Evolutionary conservation across 352 stramenopile species (phyloP), one percentile per base, ranked within the genome.

Genomic region (Elongisporangium undulatum): DNA sequence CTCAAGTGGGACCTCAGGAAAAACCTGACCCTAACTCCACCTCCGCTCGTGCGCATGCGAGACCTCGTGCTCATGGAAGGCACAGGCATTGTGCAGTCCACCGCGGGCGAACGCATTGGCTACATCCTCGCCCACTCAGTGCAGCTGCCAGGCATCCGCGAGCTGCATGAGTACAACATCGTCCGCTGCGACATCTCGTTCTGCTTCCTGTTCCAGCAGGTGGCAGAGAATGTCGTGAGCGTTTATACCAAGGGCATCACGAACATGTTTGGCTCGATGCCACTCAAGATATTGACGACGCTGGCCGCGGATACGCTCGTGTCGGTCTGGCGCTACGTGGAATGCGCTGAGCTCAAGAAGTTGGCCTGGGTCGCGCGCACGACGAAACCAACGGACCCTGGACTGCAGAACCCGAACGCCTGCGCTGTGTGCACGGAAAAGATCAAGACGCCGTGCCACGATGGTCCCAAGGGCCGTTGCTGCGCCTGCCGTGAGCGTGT

Each of bases 41-140:
- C 29, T 4, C 29, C 29, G 8, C 5, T 85, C 49, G 72, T 85
- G 59, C 76, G 76, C n/a, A 71, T 62, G 29, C 73, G 77, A 26
- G 77, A 87, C 59, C 77, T 84, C 58, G 73, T 87, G 12, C 83
- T 74, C 49, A 49, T 85, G 56, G 75, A 87, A 52, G 69, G 71
- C 8, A 82, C 72, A n/a, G 77, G 77, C 0, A 72, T 83, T 56
- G 69, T 68, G 5, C 29, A 41, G 5, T 59, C 55, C 7, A 68
- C 68, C 1, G 81, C 29, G 29, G 73, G 73, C 45, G 74, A 89
- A 51, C 64, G 65, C 50, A 57, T 86, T 13, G 79, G 72, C 8
- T 80, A 67, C 59, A 66, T 74, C 41, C 57, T 80, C 16, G 34
- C 77, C 23, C 72, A 77, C 52, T 71, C 66, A 2, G 53, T 80